phyloP scores from a whole-genome alignment of 306 rosid species.

The Medicago arabica region DNA sequence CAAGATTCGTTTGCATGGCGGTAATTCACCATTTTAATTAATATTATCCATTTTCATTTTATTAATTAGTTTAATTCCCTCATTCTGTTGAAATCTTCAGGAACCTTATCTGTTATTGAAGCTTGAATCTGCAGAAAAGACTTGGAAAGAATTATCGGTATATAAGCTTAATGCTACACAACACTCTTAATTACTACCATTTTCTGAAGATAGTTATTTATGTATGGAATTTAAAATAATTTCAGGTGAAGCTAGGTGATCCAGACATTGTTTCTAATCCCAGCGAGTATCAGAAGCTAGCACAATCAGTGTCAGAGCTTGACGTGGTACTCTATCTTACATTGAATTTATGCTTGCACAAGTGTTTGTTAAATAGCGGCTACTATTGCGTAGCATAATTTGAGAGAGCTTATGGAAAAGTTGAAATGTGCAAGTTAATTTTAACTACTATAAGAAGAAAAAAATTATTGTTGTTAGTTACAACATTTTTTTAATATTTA shows the following conservation, averaged over 20 bases:
- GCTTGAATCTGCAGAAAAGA: constrained; percentile 93
- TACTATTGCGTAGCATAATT: too few relatives aligned
- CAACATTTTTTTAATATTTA: too few relatives aligned
- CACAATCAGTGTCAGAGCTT: constrained; percentile 92
- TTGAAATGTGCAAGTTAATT: not conserved
- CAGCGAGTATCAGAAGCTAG: constrained; percentile 87
- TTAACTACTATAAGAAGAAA: not conserved
- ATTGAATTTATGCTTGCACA: too few relatives aligned
- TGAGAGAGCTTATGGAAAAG: too few relatives aligned
- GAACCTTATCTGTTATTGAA: constrained; percentile 86
- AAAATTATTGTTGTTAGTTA: not conserved
- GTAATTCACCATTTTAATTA: constrained; percentile 36
- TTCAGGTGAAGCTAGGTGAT: constrained; percentile 92
- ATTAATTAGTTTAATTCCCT: constrained; percentile 1
- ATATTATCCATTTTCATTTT: too few relatives aligned
- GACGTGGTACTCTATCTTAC: constrained; percentile 60
- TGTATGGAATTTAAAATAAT: not conserved
- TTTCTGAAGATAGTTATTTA: not conserved
- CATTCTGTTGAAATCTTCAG: constrained; percentile 45
- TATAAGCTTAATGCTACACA: not conserved
- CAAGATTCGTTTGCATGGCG: constrained; percentile 87
- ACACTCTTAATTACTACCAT: not conserved
- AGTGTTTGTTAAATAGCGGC: too few relatives aligned
- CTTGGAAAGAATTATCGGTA: constrained; percentile 97
- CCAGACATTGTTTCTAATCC: constrained; percentile 86